These are phyloP conservation scores for Termitomyces sp. DNA, from an alignment of 768 basidiomycete genomes.

Conservation along the genomic window DNA sequence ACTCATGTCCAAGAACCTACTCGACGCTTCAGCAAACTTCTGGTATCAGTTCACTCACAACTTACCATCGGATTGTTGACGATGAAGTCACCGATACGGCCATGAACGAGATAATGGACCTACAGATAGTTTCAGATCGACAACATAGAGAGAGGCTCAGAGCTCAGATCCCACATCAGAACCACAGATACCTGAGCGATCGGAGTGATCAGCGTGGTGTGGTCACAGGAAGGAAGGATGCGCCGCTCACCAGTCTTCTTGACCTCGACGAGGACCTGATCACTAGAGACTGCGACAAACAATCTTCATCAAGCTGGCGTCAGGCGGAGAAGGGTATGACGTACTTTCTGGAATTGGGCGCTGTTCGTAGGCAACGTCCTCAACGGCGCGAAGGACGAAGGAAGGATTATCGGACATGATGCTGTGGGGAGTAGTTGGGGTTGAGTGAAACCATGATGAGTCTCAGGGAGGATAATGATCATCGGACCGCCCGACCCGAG, in stretches of 20 bases:
- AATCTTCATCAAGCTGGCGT: not conserved
- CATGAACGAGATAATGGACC: slow-evolving; percentile 78
- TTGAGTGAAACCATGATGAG: not conserved
- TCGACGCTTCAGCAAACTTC: slow-evolving; percentile 44
- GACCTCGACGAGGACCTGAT: slow-evolving; percentile 84
- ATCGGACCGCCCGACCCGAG: slow-evolving; percentile 13
- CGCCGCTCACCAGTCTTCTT: slow-evolving; percentile 76
- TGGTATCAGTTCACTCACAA: not conserved
- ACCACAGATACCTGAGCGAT: slow-evolving; percentile 72
- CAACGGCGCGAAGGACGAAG: slow-evolving; percentile 67
- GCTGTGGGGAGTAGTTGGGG: slow-evolving; percentile 7
- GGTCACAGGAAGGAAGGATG: not conserved
- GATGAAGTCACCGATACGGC: slow-evolving; percentile 74
- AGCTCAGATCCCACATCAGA: slow-evolving; percentile 56
- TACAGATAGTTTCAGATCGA: slow-evolving; percentile 22
- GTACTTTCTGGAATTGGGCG: slow-evolving; percentile 70
- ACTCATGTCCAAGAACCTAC: slow-evolving; percentile 95
- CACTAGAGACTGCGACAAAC: slow-evolving; percentile 45
- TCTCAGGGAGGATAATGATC: not conserved
- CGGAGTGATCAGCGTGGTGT: not conserved
- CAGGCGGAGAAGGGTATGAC: slow-evolving; percentile 11
- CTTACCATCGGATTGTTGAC: slow-evolving; percentile 76
- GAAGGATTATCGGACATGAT: slow-evolving; percentile 73
- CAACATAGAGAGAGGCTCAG: slow-evolving; percentile 2
- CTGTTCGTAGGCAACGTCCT: slow-evolving; percentile 66